Base-by-base conservation (phyloP, 768 basidiomycete genomes). In the Lentinula edodes region DNA sequence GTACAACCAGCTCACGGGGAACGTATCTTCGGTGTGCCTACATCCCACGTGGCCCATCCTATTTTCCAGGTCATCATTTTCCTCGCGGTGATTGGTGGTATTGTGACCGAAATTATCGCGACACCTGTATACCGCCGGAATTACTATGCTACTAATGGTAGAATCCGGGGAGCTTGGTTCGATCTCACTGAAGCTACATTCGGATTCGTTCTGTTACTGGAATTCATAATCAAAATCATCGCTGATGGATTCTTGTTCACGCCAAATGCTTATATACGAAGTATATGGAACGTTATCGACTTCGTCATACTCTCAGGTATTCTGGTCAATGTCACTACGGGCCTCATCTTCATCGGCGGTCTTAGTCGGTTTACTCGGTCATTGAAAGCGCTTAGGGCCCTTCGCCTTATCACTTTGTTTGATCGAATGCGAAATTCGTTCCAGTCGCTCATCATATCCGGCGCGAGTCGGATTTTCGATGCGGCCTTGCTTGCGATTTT, bases 171-270 rank as follows among this genome's bases (percentile, higher is more conserved):
- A 3, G 81, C 91, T 3, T 98, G 96, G 96, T 98, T 94, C 72
- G 89, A 91, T 68, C 75, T 95, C 57, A 83, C 87, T 3, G 94
- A 97, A 69, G 77, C 82, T 0, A 74, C 81, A 0, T 88, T 97
- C 61, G 89, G 88, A 0, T 74, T 88, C 64, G 74, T 80, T 5
- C 85, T 96, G 20, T 74, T 95, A 48, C 65, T 87, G 60, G 96
- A 98, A 69, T 94, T 95, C 67, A 58, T 89, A 64, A 86, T 97
- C 85, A 98, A 98, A 74, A 74, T 95, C 70, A 76, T 93, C 52
- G 96, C 96, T 1, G 96, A 98, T 68, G 96, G 96, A 0, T 90
- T 96, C 72, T 69, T 90, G 13, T 94, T 95, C 74, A 88, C 91
- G 0, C 94, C 94, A 0, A 95, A 95, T 66, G 93, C 94, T 0